phyloP scores from a whole-genome alignment of 768 basidiomycete genomes.

The Termitomyces sp. region DNA sequence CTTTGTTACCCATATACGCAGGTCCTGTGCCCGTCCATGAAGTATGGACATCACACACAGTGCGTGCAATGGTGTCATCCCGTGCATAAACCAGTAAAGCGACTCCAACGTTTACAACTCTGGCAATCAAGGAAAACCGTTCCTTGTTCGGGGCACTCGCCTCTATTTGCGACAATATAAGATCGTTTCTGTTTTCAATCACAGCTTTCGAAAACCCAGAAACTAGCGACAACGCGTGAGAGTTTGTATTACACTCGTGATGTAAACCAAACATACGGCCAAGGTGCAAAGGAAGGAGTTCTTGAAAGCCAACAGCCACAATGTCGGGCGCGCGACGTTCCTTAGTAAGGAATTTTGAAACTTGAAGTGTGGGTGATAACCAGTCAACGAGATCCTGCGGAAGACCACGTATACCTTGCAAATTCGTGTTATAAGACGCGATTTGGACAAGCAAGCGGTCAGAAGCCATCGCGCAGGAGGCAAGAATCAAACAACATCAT shows the following conservation, averaged over 20 bases:
- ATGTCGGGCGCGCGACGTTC: slow-evolving; percentile 72
- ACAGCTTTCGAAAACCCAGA: slow-evolving; percentile 71
- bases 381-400: slow-evolving; percentile 90
- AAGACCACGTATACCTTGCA: slow-evolving; percentile 68
- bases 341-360: slow-evolving; percentile 65
- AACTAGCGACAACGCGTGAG: slow-evolving; percentile 37
- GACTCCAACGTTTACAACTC: slow-evolving; percentile 81
- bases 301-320: slow-evolving; percentile 90
- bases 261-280: slow-evolving; percentile 53
- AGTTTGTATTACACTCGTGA: background rate
- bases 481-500: background rate
- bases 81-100: slow-evolving; percentile 84
- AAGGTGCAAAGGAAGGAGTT: slow-evolving; percentile 84
- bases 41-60: slow-evolving; percentile 61
- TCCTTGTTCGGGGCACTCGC: slow-evolving; percentile 66
- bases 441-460: slow-evolving; percentile 65
- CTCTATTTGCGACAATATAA: slow-evolving; percentile 74
- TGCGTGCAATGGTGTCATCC: slow-evolving; percentile 59
- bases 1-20: slow-evolving; percentile 89
- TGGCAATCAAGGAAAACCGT: slow-evolving; percentile 71
- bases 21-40: slow-evolving; percentile 72
- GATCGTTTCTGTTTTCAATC: slow-evolving; percentile 60
- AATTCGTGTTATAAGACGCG: slow-evolving; percentile 87
- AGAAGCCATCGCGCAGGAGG: background rate
- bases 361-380: slow-evolving; percentile 79